Evolutionary conservation across 2,329 filamentous ascomycete genomes (phyloP).

Genomic region (Phialocephala sp.): DNA sequence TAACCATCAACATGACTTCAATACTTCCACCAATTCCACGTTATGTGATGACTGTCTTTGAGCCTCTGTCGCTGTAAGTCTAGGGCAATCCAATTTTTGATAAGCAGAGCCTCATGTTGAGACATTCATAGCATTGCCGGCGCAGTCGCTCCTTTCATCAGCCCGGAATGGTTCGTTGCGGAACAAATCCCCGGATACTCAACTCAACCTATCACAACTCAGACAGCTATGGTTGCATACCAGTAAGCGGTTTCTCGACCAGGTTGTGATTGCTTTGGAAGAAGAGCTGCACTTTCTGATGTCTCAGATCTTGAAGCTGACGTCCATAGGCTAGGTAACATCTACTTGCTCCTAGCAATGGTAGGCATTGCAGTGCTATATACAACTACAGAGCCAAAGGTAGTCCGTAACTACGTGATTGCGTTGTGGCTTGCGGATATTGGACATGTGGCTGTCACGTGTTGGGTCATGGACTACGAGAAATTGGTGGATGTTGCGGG

Average conservation of each 20-base stretch:
- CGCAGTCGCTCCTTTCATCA: constrained; percentile 59
- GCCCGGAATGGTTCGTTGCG: constrained; percentile 66
- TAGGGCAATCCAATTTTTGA: constrained; percentile 21
- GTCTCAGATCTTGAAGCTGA: constrained; percentile 4
- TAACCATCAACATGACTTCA: constrained; percentile 56
- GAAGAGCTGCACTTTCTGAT: constrained; percentile 42
- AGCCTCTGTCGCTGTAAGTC: constrained; percentile 52
- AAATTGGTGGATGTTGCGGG: constrained; percentile 55
- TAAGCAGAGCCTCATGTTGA: constrained; percentile 11
- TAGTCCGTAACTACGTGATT: constrained; percentile 70
- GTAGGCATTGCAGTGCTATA: constrained; percentile 68
- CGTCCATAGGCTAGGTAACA: constrained; percentile 68
- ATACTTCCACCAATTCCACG: constrained; percentile 68
- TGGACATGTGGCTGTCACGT: constrained; percentile 69
- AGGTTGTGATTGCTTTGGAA: constrained; percentile 36
- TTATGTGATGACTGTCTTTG: constrained; percentile 69
- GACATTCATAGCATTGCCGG: constrained; percentile 58
- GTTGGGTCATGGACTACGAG: constrained; percentile 61
- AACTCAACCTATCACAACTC: constrained; percentile 43
- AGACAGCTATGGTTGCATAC: constrained; percentile 40
- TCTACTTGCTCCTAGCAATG: constrained; percentile 70
- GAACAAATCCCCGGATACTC: constrained; percentile 59
- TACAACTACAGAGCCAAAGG: constrained; percentile 66
- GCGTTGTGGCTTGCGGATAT: constrained; percentile 70
- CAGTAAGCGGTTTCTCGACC: constrained; percentile 34